phyloP scores from a whole-genome alignment of 2,329 filamentous ascomycete genomes.

The Epichloe baconii region DNA sequence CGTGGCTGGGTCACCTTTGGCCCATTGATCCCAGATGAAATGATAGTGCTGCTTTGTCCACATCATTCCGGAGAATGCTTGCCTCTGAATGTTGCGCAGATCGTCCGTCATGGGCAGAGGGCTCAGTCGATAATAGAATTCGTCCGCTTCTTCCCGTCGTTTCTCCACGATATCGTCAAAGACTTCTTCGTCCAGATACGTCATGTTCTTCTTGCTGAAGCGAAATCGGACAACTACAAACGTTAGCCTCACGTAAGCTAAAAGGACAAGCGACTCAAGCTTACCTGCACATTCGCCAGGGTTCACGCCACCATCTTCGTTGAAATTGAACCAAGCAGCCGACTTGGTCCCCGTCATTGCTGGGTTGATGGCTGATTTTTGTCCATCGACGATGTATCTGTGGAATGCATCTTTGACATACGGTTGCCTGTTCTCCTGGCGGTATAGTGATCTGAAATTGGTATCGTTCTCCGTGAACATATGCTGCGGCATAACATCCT shows the following conservation, averaged over 20 bases:
- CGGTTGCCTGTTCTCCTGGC: constrained; percentile 61
- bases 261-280: neutral
- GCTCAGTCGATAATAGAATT: constrained; percentile 90
- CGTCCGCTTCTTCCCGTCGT: constrained; percentile 79
- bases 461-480: constrained; percentile 95
- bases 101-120: constrained; percentile 90
- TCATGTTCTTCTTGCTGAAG: constrained; percentile 60
- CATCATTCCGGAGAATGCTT: constrained; percentile 93
- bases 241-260: neutral
- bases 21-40: constrained; percentile 97
- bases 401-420: constrained; percentile 97
- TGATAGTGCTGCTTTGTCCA: constrained; percentile 97
- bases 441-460: constrained; percentile 68
- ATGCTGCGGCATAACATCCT: constrained; percentile 74
- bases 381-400: constrained; percentile 66
- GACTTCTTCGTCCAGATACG: constrained; percentile 79
- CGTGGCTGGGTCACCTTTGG: constrained; percentile 80
- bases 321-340: constrained; percentile 85
- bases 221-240: constrained; percentile 72
- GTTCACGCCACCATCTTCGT: constrained; percentile 73
- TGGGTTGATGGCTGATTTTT: constrained; percentile 75
- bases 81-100: constrained; percentile 84
- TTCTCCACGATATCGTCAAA: constrained; percentile 86
- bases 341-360: constrained; percentile 71
- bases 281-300: constrained; percentile 85